A percentile compares a stretch with the other conserved stretches of the same genome.
Evolutionary conservation across 164 flowering plant species (phyloP).

Genomic region (Piper betle): DNA sequence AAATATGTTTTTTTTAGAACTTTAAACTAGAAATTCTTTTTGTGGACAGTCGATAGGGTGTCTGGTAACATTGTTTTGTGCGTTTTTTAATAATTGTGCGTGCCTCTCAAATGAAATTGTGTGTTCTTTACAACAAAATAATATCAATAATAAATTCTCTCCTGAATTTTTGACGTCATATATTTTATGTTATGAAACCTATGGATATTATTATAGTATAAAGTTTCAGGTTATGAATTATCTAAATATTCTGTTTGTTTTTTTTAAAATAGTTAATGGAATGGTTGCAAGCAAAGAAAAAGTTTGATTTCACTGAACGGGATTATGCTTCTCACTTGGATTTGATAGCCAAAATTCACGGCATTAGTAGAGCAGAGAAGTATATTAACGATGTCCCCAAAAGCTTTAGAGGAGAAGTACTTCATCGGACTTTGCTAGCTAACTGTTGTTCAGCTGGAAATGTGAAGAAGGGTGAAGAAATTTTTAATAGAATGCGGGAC

Average conservation of each 20-base stretch:
- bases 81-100: neutral
- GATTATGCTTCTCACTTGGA: constrained; percentile 77
- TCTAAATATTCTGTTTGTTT: neutral
- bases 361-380: constrained; percentile 49
- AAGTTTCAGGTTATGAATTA: neutral
- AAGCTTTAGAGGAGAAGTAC: constrained; percentile 46
- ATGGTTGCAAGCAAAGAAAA: constrained; percentile 51
- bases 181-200: neutral
- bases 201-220: neutral
- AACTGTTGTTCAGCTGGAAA: constrained; percentile 29
- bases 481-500: constrained; percentile 73
- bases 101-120: neutral
- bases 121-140: neutral
- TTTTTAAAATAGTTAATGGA: constrained; percentile 39
- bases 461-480: constrained; percentile 53
- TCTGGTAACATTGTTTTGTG: neutral
- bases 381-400: constrained; percentile 46
- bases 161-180: neutral
- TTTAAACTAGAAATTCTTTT: too few relatives aligned
- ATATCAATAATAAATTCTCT: neutral
- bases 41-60: too few relatives aligned
- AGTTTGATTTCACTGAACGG: constrained; percentile 36
- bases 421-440: constrained; percentile 62
- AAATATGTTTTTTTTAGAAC: neutral
- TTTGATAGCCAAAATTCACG: constrained; percentile 54